Percentiles rank a stretch among this genome's conserved stretches.
These are phyloP conservation scores for Sedum album DNA, from an alignment of 164 flowering plant genomes.

Conservation along the genomic window DNA sequence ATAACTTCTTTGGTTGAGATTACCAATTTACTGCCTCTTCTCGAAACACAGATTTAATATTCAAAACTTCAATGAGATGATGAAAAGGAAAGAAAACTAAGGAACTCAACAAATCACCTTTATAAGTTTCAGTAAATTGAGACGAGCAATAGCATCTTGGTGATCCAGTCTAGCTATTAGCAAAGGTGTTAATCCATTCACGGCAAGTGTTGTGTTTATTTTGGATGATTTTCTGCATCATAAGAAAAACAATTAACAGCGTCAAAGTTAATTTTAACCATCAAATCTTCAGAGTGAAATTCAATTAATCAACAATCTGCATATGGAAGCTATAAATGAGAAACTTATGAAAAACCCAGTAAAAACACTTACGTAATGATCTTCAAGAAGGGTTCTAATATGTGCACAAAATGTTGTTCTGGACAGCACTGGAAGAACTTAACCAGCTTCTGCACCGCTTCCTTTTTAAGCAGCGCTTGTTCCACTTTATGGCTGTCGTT, in stretches of 20 bases:
- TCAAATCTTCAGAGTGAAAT: not conserved
- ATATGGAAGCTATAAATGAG: not conserved
- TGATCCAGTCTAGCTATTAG: slow-evolving; percentile 88
- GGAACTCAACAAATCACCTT: slow-evolving; percentile 45
- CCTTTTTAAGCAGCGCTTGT: slow-evolving; percentile 85
- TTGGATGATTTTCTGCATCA: slow-evolving; percentile 86
- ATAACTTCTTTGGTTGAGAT: too few species aligned
- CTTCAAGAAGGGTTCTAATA: slow-evolving; percentile 95
- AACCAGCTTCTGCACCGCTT: slow-evolving; percentile 92
- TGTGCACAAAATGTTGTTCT: slow-evolving; percentile 88
- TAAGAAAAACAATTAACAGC: not conserved
- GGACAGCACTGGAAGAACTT: slow-evolving; percentile 91
- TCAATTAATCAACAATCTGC: not conserved
- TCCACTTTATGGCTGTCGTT: slow-evolving; percentile 89
- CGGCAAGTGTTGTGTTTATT: slow-evolving; percentile 87
- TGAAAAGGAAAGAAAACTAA: too few species aligned
- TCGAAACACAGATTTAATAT: not conserved
- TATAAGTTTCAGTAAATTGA: slow-evolving; percentile 82
- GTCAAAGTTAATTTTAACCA: not conserved
- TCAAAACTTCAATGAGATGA: not conserved
- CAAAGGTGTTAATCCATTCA: slow-evolving; percentile 91
- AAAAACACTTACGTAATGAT: slow-evolving; percentile 70
- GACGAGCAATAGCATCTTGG: slow-evolving; percentile 97
- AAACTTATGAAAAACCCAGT: not conserved
- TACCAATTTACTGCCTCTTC: too few species aligned